Evolutionary conservation across 2,329 filamentous ascomycete species (phyloP), one percentile per base, ranked within the genome.

Genomic region (Nothophoma quercina): DNA sequence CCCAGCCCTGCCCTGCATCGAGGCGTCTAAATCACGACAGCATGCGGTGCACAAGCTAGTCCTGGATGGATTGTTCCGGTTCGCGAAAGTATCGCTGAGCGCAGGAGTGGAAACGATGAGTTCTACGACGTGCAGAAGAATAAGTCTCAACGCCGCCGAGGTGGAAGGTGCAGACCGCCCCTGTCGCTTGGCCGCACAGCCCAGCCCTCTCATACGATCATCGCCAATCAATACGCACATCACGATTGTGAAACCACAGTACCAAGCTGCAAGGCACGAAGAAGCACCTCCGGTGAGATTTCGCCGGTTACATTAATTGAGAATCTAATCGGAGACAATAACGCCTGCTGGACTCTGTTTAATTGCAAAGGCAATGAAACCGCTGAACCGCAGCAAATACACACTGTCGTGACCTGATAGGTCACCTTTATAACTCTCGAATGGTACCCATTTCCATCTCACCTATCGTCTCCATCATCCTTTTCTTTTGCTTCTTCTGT

Each of bases 371-470:
- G n/a, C n/a, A n/a, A n/a, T n/a, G n/a, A n/a, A n/a, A n/a, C n/a
- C n/a, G n/a, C n/a, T n/a, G n/a, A n/a, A n/a, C n/a, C n/a, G n/a
- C n/a, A n/a, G n/a, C n/a, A n/a, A n/a, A n/a, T n/a, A n/a, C n/a
- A n/a, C n/a, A n/a, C n/a, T n/a, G n/a, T n/a, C n/a, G n/a, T n/a
- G n/a, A n/a, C n/a, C n/a, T n/a, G n/a, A n/a, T n/a, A n/a, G n/a
- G n/a, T n/a, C n/a, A n/a, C n/a, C n/a, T n/a, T n/a, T n/a, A n/a
- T n/a, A n/a, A n/a, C n/a, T n/a, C n/a, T n/a, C 16, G 29, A 13
- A 47, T 32, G 12, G 46, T 55, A n/a, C 52, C 52, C 35, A 41
- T 46, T 26, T 58, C 57, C 52, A 58, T 52, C 21, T 47, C 35
- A 0, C 42, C 36, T n/a, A 51, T 42, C 22, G 19, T 42, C 34